Conservation (phyloP, 805 yeast species). For the Metschnikowia henanensis region DNA sequence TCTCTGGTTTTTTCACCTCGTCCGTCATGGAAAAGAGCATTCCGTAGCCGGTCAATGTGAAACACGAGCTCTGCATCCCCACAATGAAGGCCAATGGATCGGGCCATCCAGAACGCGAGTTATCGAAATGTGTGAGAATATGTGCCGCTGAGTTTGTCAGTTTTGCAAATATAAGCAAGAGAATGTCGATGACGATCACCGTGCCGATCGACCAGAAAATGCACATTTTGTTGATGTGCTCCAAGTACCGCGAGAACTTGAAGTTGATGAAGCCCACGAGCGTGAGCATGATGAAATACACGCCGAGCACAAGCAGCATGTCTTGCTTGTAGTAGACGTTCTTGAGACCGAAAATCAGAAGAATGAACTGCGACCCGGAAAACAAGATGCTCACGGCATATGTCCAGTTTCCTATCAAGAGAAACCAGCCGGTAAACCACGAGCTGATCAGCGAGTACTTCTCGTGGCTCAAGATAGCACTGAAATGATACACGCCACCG, state of each 20-base stretch:
- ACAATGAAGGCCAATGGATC: constrained; percentile 67
- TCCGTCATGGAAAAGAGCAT: constrained; percentile 80
- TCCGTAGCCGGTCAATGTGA: constrained; percentile 82
- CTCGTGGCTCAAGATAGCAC: constrained; percentile 65
- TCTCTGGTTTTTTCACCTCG: constrained; percentile 76
- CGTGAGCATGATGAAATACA: constrained; percentile 55
- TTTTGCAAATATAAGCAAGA: constrained; percentile 57
- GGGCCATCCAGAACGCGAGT: constrained; percentile 76
- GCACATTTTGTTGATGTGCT: constrained; percentile 62
- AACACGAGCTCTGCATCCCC: constrained; percentile 76
- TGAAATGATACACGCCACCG: constrained; percentile 74
- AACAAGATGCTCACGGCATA: constrained; percentile 72
- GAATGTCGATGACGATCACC: constrained; percentile 62
- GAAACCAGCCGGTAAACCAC: constrained; percentile 80
- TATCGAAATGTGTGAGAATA: constrained; percentile 67
- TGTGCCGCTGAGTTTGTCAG: constrained; percentile 58
- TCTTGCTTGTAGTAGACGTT: constrained; percentile 60
- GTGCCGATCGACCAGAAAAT: constrained; percentile 78
- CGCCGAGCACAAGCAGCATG: constrained; percentile 52
- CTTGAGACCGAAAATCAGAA: constrained; percentile 64
- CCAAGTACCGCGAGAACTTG: constrained; percentile 58
- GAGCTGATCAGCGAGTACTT: constrained; percentile 57
- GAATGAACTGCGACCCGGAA: constrained; percentile 73
- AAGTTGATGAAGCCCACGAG: constrained; percentile 64
- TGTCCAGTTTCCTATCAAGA: constrained; percentile 75